These are phyloP conservation scores for Annulohypoxylon bovei DNA, from an alignment of 495 filamentous ascomycete genomes.

Conservation along the genomic window DNA sequence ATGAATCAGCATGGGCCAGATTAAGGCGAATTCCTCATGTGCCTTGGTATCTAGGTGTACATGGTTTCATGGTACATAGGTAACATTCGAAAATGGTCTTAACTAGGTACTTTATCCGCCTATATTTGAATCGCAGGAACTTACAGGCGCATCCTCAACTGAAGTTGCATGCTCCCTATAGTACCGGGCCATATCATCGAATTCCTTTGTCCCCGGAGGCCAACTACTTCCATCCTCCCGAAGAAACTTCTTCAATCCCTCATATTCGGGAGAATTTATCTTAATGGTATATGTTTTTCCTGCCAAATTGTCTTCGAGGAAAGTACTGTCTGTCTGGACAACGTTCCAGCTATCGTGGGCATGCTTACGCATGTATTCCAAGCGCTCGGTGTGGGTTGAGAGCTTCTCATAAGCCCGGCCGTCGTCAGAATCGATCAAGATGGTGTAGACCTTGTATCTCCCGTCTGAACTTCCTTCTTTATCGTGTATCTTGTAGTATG, in stretches of 20 bases:
- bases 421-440: slow-evolving; percentile 9
- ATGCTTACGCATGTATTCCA: slow-evolving; percentile 9
- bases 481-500: slow-evolving; percentile 12
- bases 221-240: background rate
- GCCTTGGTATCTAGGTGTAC: no score
- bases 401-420: slow-evolving; percentile 16
- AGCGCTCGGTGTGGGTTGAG: background rate
- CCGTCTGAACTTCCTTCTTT: background rate
- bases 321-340: background rate
- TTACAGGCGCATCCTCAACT: background rate
- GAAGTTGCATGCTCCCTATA: background rate
- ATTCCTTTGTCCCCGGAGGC: slow-evolving; percentile 9
- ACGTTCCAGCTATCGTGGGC: slow-evolving; percentile 12
- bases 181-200: slow-evolving; percentile 7
- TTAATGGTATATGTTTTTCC: slow-evolving; percentile 9
- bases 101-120: background rate
- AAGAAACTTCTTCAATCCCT: background rate
- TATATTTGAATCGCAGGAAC: slow-evolving; percentile 8
- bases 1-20: background rate
- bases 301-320: background rate
- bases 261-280: background rate
- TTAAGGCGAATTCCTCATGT: no score
- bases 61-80: background rate
- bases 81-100: background rate
- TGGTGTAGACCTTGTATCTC: background rate